These are phyloP conservation scores for Pyricularia sp. DNA, from an alignment of 2,329 filamentous ascomycete genomes.

Conservation along the genomic window DNA sequence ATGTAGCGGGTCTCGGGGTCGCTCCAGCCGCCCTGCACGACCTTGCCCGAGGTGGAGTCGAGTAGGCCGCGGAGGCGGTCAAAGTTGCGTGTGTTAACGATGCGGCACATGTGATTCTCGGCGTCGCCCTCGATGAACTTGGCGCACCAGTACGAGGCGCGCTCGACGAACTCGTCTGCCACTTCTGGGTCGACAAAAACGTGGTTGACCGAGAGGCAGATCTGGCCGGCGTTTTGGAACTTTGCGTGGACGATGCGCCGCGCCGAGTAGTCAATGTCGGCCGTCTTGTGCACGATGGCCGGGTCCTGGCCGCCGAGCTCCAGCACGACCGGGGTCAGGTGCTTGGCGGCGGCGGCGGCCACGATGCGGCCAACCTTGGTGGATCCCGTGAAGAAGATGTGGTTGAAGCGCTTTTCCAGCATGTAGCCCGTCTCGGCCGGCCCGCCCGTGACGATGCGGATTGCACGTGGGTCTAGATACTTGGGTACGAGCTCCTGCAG, in stretches of 20 bases:
- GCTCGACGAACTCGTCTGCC: conserved; percentile 24
- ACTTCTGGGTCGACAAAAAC: conserved; percentile 31
- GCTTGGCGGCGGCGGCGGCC: conserved; percentile 28
- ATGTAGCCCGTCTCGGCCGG: conserved; percentile 25
- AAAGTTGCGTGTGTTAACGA: conserved; percentile 32
- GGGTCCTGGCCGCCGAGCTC: conserved; percentile 36
- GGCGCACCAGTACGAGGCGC: conserved; percentile 22
- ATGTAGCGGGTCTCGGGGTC: conserved; percentile 21
- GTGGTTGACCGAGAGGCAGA: conserved; percentile 31
- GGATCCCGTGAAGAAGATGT: conserved; percentile 37
- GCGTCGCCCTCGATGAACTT: conserved; percentile 17
- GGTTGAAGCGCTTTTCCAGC: conserved; percentile 27
- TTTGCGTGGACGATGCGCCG: conserved; percentile 32
- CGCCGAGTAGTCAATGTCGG: conserved; percentile 31
- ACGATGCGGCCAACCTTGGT: conserved; percentile 26
- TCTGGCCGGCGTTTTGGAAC: conserved; percentile 31
- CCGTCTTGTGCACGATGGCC: conserved; percentile 28
- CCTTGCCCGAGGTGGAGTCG: conserved; percentile 22
- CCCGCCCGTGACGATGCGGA: conserved; percentile 25
- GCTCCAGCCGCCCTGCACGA: conserved; percentile 24
- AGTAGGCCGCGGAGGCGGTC: conserved; percentile 28
- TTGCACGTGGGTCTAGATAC: conserved; percentile 30
- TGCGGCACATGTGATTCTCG: conserved; percentile 18
- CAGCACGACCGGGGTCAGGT: conserved; percentile 32
- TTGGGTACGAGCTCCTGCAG: conserved; percentile 27